These are phyloP conservation scores for Ganoderma lingzhi DNA, from an alignment of 1,284 basidiomycete genomes.

Conservation along the genomic window DNA sequence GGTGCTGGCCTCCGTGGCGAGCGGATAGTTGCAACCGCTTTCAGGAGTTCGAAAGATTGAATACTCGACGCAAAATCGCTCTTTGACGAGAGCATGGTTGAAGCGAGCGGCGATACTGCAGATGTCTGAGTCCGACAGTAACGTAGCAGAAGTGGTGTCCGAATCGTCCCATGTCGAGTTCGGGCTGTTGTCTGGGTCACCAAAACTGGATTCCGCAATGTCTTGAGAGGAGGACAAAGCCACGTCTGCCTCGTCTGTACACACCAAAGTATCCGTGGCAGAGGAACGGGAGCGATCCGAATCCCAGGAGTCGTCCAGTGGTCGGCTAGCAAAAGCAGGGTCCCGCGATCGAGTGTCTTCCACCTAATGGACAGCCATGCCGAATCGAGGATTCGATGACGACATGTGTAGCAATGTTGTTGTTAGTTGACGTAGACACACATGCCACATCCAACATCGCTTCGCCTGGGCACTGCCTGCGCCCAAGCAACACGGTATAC, in stretches of 20 bases:
- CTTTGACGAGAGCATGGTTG: background rate
- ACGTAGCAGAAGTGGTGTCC: background rate
- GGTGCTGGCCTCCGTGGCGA: background rate
- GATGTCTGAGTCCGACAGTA: constrained; percentile 3
- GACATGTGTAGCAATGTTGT: constrained; percentile 12
- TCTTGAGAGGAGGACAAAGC: background rate
- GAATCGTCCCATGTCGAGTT: background rate
- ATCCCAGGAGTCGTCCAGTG: background rate
- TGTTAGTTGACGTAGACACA: background rate
- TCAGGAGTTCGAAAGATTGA: background rate
- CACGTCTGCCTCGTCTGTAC: background rate
- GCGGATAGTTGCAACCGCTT: background rate
- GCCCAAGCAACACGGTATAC: background rate
- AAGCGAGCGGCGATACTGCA: background rate
- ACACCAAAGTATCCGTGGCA: background rate
- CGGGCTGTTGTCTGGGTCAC: background rate
- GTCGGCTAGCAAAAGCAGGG: background rate
- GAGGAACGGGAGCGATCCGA: background rate
- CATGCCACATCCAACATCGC: constrained; percentile 6
- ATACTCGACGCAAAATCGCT: background rate
- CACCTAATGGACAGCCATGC: background rate
- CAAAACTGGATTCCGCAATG: background rate
- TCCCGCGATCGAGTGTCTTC: background rate
- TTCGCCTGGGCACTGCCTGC: background rate
- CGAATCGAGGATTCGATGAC: constrained; percentile 3